Percentiles rank a stretch among this genome's conserved stretches.
Evolutionary conservation across 2,329 filamentous ascomycete species (phyloP).

Genomic region (Mycosphaerelloides madeirae): DNA sequence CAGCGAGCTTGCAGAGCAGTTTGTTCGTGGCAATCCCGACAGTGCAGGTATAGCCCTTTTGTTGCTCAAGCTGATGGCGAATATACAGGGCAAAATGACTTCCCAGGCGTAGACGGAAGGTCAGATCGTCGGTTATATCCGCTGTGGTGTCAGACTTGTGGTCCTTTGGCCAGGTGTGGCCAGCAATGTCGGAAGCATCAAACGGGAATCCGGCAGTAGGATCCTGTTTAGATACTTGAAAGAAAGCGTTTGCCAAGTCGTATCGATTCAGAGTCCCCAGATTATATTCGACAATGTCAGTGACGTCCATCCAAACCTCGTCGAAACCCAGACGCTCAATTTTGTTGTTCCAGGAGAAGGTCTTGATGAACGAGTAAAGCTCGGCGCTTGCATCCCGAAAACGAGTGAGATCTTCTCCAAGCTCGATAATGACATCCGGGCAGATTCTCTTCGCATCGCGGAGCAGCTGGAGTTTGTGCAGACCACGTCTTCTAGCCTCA

Average conservation of each 20-base stretch:
- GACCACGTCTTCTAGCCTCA: slow-evolving; percentile 65
- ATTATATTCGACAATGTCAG: slow-evolving; percentile 82
- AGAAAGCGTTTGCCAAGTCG: slow-evolving; percentile 66
- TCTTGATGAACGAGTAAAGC: slow-evolving; percentile 67
- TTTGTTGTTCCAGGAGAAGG: slow-evolving; percentile 70
- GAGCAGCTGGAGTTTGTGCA: slow-evolving; percentile 81
- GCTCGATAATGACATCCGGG: slow-evolving; percentile 76
- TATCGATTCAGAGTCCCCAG: slow-evolving; percentile 62
- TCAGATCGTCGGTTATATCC: slow-evolving; percentile 15
- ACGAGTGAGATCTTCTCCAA: slow-evolving; percentile 78
- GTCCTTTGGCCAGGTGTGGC: slow-evolving; percentile 53
- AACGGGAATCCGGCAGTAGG: slow-evolving; percentile 77
- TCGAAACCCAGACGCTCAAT: slow-evolving; percentile 85
- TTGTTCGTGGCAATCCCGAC: slow-evolving; percentile 88
- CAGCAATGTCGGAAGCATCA: slow-evolving; percentile 64
- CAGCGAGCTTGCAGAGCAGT: slow-evolving; percentile 76
- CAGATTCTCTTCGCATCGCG: slow-evolving; percentile 73
- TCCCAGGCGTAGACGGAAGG: slow-evolving; percentile 64
- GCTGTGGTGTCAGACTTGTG: slow-evolving; percentile 3
- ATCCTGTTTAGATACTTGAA: slow-evolving; percentile 67
- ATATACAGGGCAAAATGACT: slow-evolving; percentile 77
- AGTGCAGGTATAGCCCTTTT: slow-evolving; percentile 80
- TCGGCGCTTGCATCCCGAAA: slow-evolving; percentile 84
- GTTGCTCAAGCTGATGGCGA: slow-evolving; percentile 64
- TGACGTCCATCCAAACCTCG: slow-evolving; percentile 77